phyloP scores from a whole-genome alignment of 768 basidiomycete genomes.

The Pisolithus sp. region DNA sequence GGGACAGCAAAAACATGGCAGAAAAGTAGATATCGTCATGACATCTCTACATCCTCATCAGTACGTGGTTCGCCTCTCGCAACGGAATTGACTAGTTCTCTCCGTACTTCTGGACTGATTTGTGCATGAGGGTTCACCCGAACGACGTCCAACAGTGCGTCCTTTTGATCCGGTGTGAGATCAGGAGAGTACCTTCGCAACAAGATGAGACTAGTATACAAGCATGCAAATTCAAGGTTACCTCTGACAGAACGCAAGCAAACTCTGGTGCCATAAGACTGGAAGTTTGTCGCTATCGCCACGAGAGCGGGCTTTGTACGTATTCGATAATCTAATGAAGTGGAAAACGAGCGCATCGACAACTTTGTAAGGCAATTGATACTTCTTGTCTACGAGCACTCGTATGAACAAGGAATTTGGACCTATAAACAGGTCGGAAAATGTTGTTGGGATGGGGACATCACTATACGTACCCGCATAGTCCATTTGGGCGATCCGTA shows the following conservation, averaged over 20 bases:
- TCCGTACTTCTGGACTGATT: conserved; percentile 83
- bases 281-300: conserved; percentile 79
- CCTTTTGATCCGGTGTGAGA: conserved; percentile 94
- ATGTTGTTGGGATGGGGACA: not conserved
- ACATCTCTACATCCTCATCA: conserved; percentile 63
- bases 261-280: conserved; percentile 97
- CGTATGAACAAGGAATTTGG: conserved; percentile 97
- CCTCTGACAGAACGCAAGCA: conserved; percentile 93
- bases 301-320: conserved; percentile 65
- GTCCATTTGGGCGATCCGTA: conserved; percentile 93
- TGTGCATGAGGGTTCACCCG: conserved; percentile 80
- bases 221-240: conserved; percentile 24
- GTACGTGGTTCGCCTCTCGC: conserved; percentile 74
- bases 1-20: not conserved
- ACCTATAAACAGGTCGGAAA: conserved; percentile 33
- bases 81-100: conserved; percentile 85
- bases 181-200: conserved; percentile 79
- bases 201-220: not conserved
- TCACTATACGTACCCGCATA: conserved; percentile 60
- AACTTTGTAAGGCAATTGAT: conserved; percentile 95
- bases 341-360: conserved; percentile 97
- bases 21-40: conserved; percentile 20
- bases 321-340: conserved; percentile 93
- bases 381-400: conserved; percentile 94
- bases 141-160: conserved; percentile 90